phyloP scores from a whole-genome alignment of 306 rosid genomes.

The Sicyos edulis region DNA sequence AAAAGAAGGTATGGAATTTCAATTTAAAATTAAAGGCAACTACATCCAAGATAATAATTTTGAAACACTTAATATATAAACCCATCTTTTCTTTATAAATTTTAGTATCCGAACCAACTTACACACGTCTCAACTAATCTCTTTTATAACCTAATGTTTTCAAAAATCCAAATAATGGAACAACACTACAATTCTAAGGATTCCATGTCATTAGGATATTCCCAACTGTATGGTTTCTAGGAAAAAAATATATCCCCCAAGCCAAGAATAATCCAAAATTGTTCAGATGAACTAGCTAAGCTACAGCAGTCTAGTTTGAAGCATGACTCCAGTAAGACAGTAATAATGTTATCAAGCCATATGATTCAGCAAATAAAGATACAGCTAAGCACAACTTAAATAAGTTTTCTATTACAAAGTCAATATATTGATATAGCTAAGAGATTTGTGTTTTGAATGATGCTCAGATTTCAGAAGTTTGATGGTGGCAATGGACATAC shows the following conservation, averaged over 20 bases:
- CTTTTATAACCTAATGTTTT: background rate
- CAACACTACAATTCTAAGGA: background rate
- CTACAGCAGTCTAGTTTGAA: background rate
- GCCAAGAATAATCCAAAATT: slow-evolving; percentile 12
- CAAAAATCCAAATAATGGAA: background rate
- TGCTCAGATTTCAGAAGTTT: slow-evolving; percentile 6
- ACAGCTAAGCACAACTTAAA: slow-evolving; percentile 15
- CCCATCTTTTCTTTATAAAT: too few relatives aligned
- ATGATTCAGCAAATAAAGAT: slow-evolving; percentile 13
- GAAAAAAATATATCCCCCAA: background rate
- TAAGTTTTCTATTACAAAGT: background rate
- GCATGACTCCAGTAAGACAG: background rate
- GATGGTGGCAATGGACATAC: slow-evolving; percentile 12
- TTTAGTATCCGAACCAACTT: too few relatives aligned
- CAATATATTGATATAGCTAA: background rate
- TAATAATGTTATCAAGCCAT: slow-evolving; percentile 15
- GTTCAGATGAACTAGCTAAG: slow-evolving; percentile 6
- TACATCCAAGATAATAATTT: background rate
- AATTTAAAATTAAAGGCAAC: background rate
- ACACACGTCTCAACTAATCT: too few relatives aligned
- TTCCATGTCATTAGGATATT: background rate
- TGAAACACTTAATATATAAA: background rate
- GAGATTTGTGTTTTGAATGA: slow-evolving; percentile 1
- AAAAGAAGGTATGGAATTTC: background rate
- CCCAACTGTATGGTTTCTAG: background rate